Evolutionary conservation across 2,329 filamentous ascomycete species (phyloP).

Genomic region (Calonectria leucothoes): DNA sequence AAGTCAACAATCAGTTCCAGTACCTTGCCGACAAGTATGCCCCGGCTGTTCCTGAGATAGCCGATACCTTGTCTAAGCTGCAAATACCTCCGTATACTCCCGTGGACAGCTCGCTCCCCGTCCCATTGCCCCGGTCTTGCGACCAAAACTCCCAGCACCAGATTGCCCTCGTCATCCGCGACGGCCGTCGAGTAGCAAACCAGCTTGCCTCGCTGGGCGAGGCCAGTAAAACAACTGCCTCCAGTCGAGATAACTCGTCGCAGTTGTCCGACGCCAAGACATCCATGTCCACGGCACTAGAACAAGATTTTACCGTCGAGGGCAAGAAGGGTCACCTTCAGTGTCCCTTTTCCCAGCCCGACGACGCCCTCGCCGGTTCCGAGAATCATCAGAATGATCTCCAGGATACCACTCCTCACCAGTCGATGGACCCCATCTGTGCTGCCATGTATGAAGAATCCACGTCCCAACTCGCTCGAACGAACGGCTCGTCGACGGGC

Average conservation of each 20-base stretch:
- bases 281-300: slow-evolving; percentile 74
- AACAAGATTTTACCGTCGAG: slow-evolving; percentile 90
- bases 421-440: slow-evolving; percentile 70
- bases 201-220: slow-evolving; percentile 61
- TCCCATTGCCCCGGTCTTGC: slow-evolving; percentile 65
- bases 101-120: slow-evolving; percentile 60
- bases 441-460: slow-evolving; percentile 72
- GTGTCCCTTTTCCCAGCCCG: slow-evolving; percentile 80
- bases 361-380: slow-evolving; percentile 45
- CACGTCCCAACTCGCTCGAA: slow-evolving; percentile 62
- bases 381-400: slow-evolving; percentile 41
- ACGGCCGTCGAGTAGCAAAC: slow-evolving; percentile 70
- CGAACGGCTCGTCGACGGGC: slow-evolving; percentile 62
- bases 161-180: slow-evolving; percentile 72
- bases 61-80: slow-evolving; percentile 73
- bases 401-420: slow-evolving; percentile 58
- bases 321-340: slow-evolving; percentile 83
- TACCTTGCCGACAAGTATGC: slow-evolving; percentile 76
- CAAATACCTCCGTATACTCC: slow-evolving; percentile 69
- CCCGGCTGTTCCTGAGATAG: slow-evolving; percentile 72
- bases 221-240: slow-evolving; percentile 63
- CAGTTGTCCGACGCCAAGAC: slow-evolving; percentile 60
- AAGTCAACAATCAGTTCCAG: slow-evolving; percentile 64
- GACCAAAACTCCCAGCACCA: slow-evolving; percentile 59
- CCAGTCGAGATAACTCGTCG: slow-evolving; percentile 61